Evolutionary conservation across 2,329 filamentous ascomycete genomes (phyloP).

Genomic region (Rosellinia necatrix): DNA sequence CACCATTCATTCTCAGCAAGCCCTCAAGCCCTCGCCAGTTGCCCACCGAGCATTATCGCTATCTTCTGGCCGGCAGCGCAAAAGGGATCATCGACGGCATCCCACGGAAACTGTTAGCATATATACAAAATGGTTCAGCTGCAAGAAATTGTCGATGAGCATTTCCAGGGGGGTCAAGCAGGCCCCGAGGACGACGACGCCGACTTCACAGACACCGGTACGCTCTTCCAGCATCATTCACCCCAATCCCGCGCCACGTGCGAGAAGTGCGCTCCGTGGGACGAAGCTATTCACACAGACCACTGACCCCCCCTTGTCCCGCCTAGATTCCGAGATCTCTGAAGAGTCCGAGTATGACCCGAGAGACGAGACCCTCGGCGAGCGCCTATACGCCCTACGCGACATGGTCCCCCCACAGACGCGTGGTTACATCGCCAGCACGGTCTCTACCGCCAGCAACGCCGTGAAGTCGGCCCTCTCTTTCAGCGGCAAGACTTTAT

Average conservation of each 20-base stretch:
- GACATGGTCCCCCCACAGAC: constrained; percentile 78
- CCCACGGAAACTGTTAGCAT: no score
- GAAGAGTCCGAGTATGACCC: constrained; percentile 75
- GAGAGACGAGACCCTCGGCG: constrained; percentile 61
- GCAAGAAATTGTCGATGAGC: constrained; percentile 95
- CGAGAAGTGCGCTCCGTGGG: no score
- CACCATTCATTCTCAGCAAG: no score
- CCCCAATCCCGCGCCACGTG: no score
- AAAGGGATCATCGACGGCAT: no score
- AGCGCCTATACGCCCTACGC: constrained; percentile 73
- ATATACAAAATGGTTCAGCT: constrained; percentile 83
- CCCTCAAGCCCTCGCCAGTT: no score
- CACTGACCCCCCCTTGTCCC: constrained; percentile 9
- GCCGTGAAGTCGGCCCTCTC: constrained; percentile 65
- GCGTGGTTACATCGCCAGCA: constrained; percentile 69
- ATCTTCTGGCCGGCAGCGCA: no score
- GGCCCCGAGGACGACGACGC: constrained; percentile 76
- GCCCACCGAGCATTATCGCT: no score
- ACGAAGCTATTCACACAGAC: neutral
- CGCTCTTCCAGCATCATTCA: no score
- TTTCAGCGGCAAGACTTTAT: constrained; percentile 84
- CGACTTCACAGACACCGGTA: constrained; percentile 93
- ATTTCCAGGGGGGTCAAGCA: constrained; percentile 76
- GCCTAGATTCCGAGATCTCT: constrained; percentile 79
- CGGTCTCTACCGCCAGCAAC: constrained; percentile 57